Base-by-base conservation (phyloP, 768 basidiomycete genomes). In the Chiua virens region DNA sequence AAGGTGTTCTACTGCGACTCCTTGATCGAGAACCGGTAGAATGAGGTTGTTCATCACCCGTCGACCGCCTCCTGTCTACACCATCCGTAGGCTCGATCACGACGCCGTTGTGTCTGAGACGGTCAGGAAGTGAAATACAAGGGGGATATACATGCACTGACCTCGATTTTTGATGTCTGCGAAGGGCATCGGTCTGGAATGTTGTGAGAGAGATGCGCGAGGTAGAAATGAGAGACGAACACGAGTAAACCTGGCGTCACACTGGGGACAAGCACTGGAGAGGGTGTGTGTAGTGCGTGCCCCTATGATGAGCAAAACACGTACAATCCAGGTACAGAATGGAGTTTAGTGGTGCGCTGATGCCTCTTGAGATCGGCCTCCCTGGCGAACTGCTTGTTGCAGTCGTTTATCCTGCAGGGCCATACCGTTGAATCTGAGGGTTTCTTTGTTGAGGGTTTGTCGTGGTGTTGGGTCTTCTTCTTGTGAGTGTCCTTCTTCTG, bases 321-420 rank as follows among this genome's bases (percentile, higher is more conserved):
- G 61, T 62, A 89, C 87, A 85, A 89, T 60, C 80, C 82, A 32
- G 88, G 86, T 67, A 85, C 73, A 4, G 85, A 85, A 71, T 90
- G 88, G 42, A 79, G 67, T 66, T 87, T 90, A 21, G 88, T 89
- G 28, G 88, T 90, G 65, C 86, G 75, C 64, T 89, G 88, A 66
- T 90, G 88, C 60, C 88, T 67, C 74, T 89, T 89, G 56, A 90
- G 71, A 74, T 90, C 88, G 15, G 88, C 88, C 68, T 90, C 88
- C 47, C 88, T 79, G 41, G 86, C 87, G 63, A 90, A 90, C 64
- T 87, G 81, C 69, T 89, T 90, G 71, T 81, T 83, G 71, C 88
- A 90, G 27, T 86, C 88, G 62, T 84, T 80, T 64, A 90, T 89
- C 66, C 82, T 82, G 75, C 88, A 90, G 8, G 88, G 86, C 88